phyloP scores from a whole-genome alignment of 192 early-diverging fungal species.

The Geranomyces michiganensis region DNA sequence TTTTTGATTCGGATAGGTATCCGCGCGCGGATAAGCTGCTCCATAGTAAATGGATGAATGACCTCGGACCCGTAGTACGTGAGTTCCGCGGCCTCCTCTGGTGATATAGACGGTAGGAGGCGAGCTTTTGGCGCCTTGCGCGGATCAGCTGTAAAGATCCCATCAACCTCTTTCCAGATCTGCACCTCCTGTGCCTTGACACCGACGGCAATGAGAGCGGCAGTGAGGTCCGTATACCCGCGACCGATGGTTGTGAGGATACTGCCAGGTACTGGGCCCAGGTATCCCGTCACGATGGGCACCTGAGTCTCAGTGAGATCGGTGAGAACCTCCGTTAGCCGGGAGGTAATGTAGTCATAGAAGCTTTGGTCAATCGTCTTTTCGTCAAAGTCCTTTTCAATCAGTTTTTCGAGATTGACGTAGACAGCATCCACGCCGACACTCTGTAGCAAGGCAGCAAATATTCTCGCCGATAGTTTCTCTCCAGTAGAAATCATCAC shows the following conservation, averaged over 20 bases:
- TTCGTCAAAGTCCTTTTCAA: slow-evolving; percentile 79
- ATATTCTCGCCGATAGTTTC: slow-evolving; percentile 88
- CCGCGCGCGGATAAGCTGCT: slow-evolving; percentile 93
- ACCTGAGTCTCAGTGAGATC: slow-evolving; percentile 55
- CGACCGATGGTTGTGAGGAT: slow-evolving; percentile 90
- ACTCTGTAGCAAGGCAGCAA: slow-evolving; percentile 79
- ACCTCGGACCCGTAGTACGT: slow-evolving; percentile 92
- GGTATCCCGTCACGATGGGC: slow-evolving; percentile 95
- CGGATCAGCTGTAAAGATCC: slow-evolving; percentile 98
- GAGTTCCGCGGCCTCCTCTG: slow-evolving; percentile 96
- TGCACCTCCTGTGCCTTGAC: slow-evolving; percentile 89
- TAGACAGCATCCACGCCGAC: slow-evolving; percentile 78
- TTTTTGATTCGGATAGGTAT: slow-evolving; percentile 99
- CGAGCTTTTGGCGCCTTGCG: slow-evolving; percentile 89
- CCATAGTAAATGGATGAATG: slow-evolving; percentile 99
- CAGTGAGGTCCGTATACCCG: slow-evolving; percentile 97
- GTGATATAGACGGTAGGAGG: slow-evolving; percentile 88
- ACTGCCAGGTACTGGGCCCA: slow-evolving; percentile 96
- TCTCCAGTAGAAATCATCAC: slow-evolving; percentile 94
- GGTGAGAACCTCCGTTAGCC: slow-evolving; percentile 63
- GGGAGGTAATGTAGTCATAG: slow-evolving; percentile 86
- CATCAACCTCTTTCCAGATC: slow-evolving; percentile 99
- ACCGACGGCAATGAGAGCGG: slow-evolving; percentile 91
- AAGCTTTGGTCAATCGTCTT: slow-evolving; percentile 88
- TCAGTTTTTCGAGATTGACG: slow-evolving; percentile 84